A percentile compares a stretch with the other conserved stretches of the same genome.
Evolutionary conservation across 352 stramenopile species (phyloP).

Genomic region (Phytophthora quininea): DNA sequence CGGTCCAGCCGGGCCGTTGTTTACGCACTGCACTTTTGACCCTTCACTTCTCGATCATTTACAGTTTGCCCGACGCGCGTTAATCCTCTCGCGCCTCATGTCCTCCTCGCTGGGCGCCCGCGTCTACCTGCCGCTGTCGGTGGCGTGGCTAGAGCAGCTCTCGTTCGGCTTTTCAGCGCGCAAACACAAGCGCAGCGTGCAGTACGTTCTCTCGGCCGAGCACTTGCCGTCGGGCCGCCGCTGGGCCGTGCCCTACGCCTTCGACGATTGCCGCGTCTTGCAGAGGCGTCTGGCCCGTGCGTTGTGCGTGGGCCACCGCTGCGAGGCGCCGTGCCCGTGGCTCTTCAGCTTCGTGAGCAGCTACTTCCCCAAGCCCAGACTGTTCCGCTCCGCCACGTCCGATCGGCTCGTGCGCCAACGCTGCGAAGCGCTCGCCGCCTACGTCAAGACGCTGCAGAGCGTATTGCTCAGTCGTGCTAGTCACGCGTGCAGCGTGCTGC

Average conservation of each 20-base stretch:
- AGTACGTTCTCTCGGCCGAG: slow-evolving; percentile 27
- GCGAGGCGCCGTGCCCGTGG: slow-evolving; percentile 30
- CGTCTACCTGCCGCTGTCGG: slow-evolving; percentile 23
- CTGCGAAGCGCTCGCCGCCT: slow-evolving; percentile 31
- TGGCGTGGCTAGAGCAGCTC: slow-evolving; percentile 35
- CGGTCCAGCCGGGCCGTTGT: too few species aligned
- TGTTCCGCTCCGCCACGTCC: slow-evolving; percentile 25
- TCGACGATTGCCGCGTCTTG: slow-evolving; percentile 31
- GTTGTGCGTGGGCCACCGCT: slow-evolving; percentile 27
- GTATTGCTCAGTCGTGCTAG: slow-evolving; percentile 33
- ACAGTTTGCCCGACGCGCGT: too few species aligned
- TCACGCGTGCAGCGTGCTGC: slow-evolving; percentile 34
- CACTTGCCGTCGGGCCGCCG: slow-evolving; percentile 25
- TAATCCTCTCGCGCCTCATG: not conserved
- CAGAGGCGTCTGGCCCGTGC: slow-evolving; percentile 15
- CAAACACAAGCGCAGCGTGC: slow-evolving; percentile 21
- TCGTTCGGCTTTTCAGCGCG: slow-evolving; percentile 23
- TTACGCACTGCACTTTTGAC: too few species aligned
- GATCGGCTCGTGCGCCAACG: slow-evolving; percentile 31
- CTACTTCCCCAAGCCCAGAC: slow-evolving; percentile 37
- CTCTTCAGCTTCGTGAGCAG: slow-evolving; percentile 39
- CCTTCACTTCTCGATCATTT: not conserved
- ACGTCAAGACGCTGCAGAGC: slow-evolving; percentile 39
- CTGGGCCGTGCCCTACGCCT: slow-evolving; percentile 34
- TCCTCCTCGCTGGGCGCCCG: slow-evolving; percentile 9